phyloP scores from a whole-genome alignment of 2,329 filamentous ascomycete species.

The Boeremia lycopersici region DNA sequence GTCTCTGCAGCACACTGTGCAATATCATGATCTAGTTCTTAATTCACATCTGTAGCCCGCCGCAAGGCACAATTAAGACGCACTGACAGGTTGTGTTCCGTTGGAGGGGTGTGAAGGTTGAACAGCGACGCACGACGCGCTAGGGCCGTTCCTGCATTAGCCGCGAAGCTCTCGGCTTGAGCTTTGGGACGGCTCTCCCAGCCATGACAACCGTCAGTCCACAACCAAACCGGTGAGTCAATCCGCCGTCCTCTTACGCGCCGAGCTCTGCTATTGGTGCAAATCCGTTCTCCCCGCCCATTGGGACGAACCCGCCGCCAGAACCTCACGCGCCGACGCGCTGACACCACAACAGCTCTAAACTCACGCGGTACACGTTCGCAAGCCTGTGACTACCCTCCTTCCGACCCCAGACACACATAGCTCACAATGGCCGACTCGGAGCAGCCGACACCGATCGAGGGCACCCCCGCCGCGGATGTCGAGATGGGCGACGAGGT shows the following conservation, averaged over 20 bases:
- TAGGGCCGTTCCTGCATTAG: too few relatives aligned
- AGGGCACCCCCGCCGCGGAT: constrained; percentile 48
- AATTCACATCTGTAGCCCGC: not conserved
- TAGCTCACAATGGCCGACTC: constrained; percentile 36
- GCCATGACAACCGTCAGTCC: too few relatives aligned
- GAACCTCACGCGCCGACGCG: not conserved
- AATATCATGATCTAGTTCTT: constrained; percentile 4
- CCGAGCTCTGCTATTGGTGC: not conserved
- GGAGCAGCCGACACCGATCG: constrained; percentile 37
- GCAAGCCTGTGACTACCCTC: not conserved
- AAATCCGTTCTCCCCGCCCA: not conserved
- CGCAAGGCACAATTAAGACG: too few relatives aligned
- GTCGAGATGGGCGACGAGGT: constrained; percentile 56
- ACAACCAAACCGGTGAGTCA: too few relatives aligned
- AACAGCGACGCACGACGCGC: too few relatives aligned
- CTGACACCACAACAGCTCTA: not conserved
- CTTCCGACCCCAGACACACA: not conserved
- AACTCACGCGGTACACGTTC: not conserved
- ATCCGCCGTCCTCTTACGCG: too few relatives aligned
- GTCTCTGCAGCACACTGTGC: constrained; percentile 2
- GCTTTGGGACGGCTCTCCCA: too few relatives aligned
- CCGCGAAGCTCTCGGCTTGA: too few relatives aligned
- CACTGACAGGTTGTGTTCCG: too few relatives aligned
- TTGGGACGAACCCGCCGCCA: not conserved
- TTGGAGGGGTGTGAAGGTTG: too few relatives aligned